Conservation (phyloP, 2,329 filamentous ascomycete genomes). For the Xylaria digitata region DNA sequence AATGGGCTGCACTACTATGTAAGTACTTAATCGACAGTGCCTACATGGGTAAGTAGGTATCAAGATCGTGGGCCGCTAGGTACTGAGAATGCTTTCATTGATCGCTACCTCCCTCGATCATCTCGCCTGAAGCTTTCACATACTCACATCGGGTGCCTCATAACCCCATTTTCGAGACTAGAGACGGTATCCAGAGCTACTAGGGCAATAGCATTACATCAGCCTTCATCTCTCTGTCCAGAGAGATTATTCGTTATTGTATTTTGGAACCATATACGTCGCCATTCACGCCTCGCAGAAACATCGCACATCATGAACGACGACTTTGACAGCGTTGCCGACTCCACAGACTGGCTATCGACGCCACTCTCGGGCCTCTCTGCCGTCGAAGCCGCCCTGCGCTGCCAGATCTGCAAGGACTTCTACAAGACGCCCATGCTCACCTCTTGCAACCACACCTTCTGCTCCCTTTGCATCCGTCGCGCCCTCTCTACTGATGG, state of each 20-base stretch:
- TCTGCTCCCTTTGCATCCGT: conserved; percentile 95
- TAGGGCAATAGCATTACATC: background rate
- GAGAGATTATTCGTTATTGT: background rate
- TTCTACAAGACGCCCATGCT: conserved; percentile 96
- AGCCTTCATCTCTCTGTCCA: background rate
- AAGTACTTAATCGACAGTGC: too few species aligned
- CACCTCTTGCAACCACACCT: conserved; percentile 93
- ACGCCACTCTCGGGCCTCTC: conserved; percentile 75
- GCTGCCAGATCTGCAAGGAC: conserved; percentile 98
- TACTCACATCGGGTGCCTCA: background rate
- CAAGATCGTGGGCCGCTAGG: background rate
- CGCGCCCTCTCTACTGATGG: conserved; percentile 84
- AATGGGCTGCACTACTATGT: too few species aligned
- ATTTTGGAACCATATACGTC: background rate
- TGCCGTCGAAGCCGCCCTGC: conserved; percentile 82
- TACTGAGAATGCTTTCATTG: background rate
- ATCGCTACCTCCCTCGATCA: background rate
- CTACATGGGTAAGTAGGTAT: too few species aligned
- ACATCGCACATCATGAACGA: conserved; percentile 32
- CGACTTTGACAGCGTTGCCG: conserved; percentile 64
- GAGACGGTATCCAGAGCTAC: background rate
- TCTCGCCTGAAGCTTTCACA: background rate
- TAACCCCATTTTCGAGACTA: too few species aligned
- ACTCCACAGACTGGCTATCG: conserved; percentile 86
- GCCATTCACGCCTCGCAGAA: background rate